phyloP scores from a whole-genome alignment of 2,329 filamentous ascomycete genomes.

The Neopestalotiopsis rosae region DNA sequence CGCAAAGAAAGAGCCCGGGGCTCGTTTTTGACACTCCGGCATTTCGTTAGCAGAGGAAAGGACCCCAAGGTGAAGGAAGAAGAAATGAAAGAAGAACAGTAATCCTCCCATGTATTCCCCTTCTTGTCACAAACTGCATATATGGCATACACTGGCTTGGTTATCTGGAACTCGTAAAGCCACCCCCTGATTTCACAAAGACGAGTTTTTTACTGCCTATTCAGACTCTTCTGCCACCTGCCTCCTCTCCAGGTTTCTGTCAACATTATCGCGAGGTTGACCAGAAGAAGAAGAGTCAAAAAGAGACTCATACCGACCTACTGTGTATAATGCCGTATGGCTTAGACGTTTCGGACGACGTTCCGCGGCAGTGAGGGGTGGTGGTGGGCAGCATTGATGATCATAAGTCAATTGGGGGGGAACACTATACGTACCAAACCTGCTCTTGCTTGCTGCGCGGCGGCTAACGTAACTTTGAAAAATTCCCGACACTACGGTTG shows the following conservation, averaged over 20 bases:
- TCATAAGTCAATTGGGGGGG: not conserved
- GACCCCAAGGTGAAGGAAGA: not conserved
- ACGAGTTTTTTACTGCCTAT: not conserved
- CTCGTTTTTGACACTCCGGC: conserved; percentile 11
- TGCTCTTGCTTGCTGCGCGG: not conserved
- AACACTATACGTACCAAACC: not conserved
- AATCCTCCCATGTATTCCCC: not conserved
- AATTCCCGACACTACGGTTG: not conserved
- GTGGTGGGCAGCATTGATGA: not conserved
- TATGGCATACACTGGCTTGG: not conserved
- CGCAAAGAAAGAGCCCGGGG: not conserved
- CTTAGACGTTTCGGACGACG: not conserved
- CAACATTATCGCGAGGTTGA: not conserved
- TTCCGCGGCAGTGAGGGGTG: not conserved
- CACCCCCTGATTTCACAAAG: not conserved
- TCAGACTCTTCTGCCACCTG: no score
- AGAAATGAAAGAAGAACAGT: not conserved
- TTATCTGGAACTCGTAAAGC: not conserved
- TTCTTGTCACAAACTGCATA: not conserved
- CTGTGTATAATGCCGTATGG: not conserved
- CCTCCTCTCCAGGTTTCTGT: no score
- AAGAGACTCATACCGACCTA: not conserved
- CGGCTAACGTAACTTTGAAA: not conserved
- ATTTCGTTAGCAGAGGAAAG: not conserved
- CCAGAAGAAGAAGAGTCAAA: not conserved